Evolutionary conservation across 306 rosid genomes (phyloP).

Genomic region (Casuarina glauca): DNA sequence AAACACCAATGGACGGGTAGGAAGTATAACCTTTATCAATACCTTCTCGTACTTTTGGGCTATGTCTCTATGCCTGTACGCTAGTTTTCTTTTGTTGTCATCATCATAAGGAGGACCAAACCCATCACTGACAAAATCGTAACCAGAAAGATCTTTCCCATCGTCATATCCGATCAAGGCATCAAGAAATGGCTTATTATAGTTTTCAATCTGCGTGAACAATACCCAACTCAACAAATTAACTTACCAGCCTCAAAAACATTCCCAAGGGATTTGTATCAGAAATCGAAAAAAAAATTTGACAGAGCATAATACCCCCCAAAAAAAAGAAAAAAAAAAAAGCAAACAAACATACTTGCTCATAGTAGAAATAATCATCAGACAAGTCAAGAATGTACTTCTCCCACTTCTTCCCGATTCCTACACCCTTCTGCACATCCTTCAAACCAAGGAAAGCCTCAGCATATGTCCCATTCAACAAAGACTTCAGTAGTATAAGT

Average conservation of each 20-base stretch:
- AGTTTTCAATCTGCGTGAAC: conserved; percentile 77
- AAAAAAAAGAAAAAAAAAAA: conserved; percentile 1
- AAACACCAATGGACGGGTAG: background rate
- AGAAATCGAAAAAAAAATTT: background rate
- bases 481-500: conserved; percentile 78
- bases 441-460: conserved; percentile 65
- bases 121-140: conserved; percentile 75
- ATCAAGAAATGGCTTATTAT: conserved; percentile 72
- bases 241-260: conserved; percentile 20
- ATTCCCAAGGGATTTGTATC: background rate
- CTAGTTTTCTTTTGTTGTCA: conserved; percentile 68
- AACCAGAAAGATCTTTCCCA: conserved; percentile 71
- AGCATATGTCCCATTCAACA: conserved; percentile 73
- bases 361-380: conserved; percentile 83
- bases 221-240: conserved; percentile 19
- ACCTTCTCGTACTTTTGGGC: conserved; percentile 70
- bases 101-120: conserved; percentile 60
- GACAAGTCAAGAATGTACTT: conserved; percentile 72
- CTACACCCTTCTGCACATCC: conserved; percentile 71
- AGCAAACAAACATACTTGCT: conserved; percentile 54
- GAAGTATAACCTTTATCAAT: conserved; percentile 7
- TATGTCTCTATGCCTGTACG: conserved; percentile 80
- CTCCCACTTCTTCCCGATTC: conserved; percentile 87
- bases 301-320: background rate
- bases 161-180: conserved; percentile 64